Base-by-base conservation (phyloP, 2,329 filamentous ascomycete species). In the Epichloe sp. region DNA sequence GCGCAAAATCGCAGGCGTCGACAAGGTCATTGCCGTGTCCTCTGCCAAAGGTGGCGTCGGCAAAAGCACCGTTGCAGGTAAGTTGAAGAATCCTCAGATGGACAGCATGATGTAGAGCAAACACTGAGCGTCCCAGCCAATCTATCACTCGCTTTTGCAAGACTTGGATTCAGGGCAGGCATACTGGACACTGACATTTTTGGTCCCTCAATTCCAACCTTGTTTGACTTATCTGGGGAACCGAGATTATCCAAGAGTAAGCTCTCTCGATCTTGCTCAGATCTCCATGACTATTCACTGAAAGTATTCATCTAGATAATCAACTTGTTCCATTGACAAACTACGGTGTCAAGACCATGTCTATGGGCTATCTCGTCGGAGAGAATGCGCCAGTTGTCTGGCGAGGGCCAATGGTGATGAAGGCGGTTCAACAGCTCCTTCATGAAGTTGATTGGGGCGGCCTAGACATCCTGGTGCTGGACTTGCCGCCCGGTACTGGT, bases 41-140 rank as follows among this genome's bases (percentile, higher is more conserved):
- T 97, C 90, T 1, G 93, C 93, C 14, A 98, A 98, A 64, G 93
- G 93, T 2, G 93, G 93, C n/a, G 93, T 98, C 0, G 93, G 93
- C 1, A 98, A 98, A 65, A 95, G 88, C 59, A 98, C 93, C 7
- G 82, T 97, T 44, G 84, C 91, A 53, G 85, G 87, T 87, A 61
- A 49, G 68, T 66, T 4, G 8, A 11, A 19, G 10, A 3, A 31
- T 31, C 8, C 8, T 31, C 26, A 10, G 8, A 4, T 4, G 8
- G 31, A 31, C 31, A 31, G 23, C 31, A 31, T 31, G 3, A 31
- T 10, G 8, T 10, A 31, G 31, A 31, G 3, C 11, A 31, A 10
- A 31, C 3, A 4, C n/a, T 17, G 15, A 35, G 7, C 15, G 4
- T n/a, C 15, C 55, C 21, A 77, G 80, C 79, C 45, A 98, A 98